Evolutionary conservation across 805 yeast species (phyloP).

Genomic region (Candida argentea): DNA sequence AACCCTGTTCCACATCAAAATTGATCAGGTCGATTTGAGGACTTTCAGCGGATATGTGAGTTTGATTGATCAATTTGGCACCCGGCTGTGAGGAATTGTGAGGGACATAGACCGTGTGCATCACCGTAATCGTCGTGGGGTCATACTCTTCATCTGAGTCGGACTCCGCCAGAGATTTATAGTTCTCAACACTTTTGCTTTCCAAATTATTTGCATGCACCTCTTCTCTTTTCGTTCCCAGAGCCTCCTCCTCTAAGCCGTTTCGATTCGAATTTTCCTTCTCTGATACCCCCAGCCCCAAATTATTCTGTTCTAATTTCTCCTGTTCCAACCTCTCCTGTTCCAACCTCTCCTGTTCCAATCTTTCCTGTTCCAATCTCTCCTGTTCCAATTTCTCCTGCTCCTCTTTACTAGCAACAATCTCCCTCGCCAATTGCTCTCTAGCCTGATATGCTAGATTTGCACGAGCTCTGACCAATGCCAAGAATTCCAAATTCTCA

Average conservation of each 20-base stretch:
- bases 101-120: too few species aligned
- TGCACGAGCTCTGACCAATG: conserved; percentile 31
- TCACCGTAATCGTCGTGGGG: too few species aligned
- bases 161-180: background rate
- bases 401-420: background rate
- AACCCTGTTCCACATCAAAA: too few species aligned
- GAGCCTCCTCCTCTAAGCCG: background rate
- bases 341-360: background rate
- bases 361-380: background rate
- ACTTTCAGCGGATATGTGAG: too few species aligned
- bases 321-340: background rate
- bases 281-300: background rate
- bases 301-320: background rate
- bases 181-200: background rate
- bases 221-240: background rate
- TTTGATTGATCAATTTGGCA: too few species aligned
- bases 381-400: background rate
- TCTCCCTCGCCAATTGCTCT: conserved; percentile 10
- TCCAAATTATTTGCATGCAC: background rate
- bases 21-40: too few species aligned
- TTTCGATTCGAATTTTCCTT: background rate
- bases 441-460: conserved; percentile 33
- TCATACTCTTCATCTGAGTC: too few species aligned
- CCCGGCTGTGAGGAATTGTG: too few species aligned
- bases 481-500: conserved; percentile 53